phyloP scores from a whole-genome alignment of 2,329 filamentous ascomycete genomes.

The Fusarium decemcellulare region DNA sequence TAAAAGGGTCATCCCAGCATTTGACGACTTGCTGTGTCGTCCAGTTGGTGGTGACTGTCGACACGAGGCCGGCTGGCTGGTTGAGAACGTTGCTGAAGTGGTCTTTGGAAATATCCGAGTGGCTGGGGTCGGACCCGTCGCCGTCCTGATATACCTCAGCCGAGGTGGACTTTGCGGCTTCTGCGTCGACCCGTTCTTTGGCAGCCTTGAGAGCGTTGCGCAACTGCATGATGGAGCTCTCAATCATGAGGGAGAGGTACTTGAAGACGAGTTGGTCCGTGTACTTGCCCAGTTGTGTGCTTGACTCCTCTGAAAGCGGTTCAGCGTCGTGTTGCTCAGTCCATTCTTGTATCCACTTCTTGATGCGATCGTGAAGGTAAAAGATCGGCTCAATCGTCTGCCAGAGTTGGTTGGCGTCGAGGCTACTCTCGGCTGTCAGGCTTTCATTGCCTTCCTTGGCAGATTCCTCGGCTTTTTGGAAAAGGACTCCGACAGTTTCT shows the following conservation, averaged over 20 bases:
- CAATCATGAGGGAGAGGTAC: constrained; percentile 87
- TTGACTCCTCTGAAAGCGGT: constrained; percentile 32
- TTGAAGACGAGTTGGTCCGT: constrained; percentile 93
- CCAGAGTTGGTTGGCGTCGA: constrained; percentile 69
- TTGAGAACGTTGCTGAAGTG: constrained; percentile 80
- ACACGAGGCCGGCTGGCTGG: constrained; percentile 46
- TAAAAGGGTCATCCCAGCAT: constrained; percentile 78
- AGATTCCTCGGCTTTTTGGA: constrained; percentile 45
- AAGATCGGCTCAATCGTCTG: constrained; percentile 88
- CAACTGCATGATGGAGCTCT: constrained; percentile 87
- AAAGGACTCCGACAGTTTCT: constrained; percentile 44
- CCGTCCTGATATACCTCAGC: constrained; percentile 78
- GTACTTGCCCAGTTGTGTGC: constrained; percentile 68
- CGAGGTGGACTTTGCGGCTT: constrained; percentile 66
- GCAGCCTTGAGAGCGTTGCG: constrained; percentile 76
- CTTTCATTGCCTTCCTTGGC: constrained; percentile 24
- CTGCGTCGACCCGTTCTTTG: constrained; percentile 48
- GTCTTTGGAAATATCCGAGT: constrained; percentile 84
- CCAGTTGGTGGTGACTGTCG: constrained; percentile 49
- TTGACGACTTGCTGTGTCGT: constrained; percentile 46
- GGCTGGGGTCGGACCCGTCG: constrained; percentile 81
- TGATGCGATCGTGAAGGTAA: constrained; percentile 64
- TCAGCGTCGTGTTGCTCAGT: constrained; percentile 58
- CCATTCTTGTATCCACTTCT: constrained; percentile 76
- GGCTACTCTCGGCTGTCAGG: constrained; percentile 17